Evolutionary conservation across 306 rosid species (phyloP).

Genomic region (Macrotyloma uniflorum): DNA sequence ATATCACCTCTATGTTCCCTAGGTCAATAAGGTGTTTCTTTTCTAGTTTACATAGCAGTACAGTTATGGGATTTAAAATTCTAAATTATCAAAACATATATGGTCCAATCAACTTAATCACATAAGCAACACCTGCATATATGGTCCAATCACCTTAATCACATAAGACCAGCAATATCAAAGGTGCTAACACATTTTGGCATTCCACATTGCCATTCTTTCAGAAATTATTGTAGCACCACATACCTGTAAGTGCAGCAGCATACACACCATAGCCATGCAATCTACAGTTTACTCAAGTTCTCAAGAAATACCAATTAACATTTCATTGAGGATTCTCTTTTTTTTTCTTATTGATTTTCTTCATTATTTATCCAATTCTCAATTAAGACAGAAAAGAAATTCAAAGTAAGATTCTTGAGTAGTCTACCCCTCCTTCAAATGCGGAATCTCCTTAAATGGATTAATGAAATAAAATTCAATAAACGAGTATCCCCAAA

Average conservation of each 20-base stretch:
- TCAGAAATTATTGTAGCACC: not conserved
- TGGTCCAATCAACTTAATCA: conserved; percentile 23
- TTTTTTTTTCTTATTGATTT: too few species aligned
- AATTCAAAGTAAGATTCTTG: too few species aligned
- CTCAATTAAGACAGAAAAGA: too few species aligned
- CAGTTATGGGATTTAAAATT: not conserved
- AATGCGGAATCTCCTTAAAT: too few species aligned
- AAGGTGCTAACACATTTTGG: not conserved
- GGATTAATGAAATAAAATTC: too few species aligned
- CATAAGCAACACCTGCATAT: not conserved
- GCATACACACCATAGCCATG: conserved; percentile 1
- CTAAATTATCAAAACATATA: conserved; percentile 15
- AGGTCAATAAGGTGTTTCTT: not conserved
- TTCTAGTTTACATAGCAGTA: not conserved
- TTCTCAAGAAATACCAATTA: too few species aligned
- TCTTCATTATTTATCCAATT: too few species aligned
- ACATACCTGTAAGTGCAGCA: not conserved
- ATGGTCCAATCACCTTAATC: conserved; percentile 16
- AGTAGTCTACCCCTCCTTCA: too few species aligned
- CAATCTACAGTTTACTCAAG: not conserved
- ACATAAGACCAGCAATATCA: not conserved
- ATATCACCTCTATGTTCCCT: not conserved
- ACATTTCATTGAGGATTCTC: too few species aligned
- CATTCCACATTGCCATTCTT: not conserved
- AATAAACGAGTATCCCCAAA: too few species aligned